Evolutionary conservation across 78 protist genomes (phyloP).

Genomic region (slime mould (Dictyostelium discoideum)): DNA sequence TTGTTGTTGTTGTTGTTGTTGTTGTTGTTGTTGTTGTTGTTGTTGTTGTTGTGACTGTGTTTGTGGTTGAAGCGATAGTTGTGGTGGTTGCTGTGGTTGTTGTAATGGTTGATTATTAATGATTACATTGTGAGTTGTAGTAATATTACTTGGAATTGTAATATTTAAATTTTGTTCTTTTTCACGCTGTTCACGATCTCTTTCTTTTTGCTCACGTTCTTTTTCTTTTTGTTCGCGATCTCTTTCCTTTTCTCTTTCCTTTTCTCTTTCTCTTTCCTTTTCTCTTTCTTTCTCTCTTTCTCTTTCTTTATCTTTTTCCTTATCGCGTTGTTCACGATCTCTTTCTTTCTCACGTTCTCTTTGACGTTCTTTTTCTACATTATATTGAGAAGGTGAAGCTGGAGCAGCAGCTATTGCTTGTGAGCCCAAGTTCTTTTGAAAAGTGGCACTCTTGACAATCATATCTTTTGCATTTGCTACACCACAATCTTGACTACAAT

Average conservation of each 20-base stretch:
- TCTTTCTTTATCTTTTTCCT: not conserved
- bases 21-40: not conserved
- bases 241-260: not conserved
- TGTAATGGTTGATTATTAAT: not conserved
- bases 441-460: not conserved
- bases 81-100: not conserved
- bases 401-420: conserved; percentile 12
- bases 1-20: not conserved
- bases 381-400: not conserved
- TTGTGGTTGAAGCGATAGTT: not conserved
- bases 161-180: not conserved
- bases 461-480: conserved; percentile 61
- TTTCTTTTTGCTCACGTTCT: not conserved
- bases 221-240: not conserved
- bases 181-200: not conserved
- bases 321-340: not conserved
- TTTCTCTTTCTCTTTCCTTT: not conserved
- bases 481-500: conserved; percentile 76
- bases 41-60: not conserved
- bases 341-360: conserved; percentile 1
- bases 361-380: not conserved
- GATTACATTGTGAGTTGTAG: not conserved
- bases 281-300: not conserved
- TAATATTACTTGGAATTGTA: not conserved
- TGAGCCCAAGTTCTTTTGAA: not conserved